Base-by-base conservation (phyloP, 306 rosid genomes). In the Echinosophora koreensis region DNA sequence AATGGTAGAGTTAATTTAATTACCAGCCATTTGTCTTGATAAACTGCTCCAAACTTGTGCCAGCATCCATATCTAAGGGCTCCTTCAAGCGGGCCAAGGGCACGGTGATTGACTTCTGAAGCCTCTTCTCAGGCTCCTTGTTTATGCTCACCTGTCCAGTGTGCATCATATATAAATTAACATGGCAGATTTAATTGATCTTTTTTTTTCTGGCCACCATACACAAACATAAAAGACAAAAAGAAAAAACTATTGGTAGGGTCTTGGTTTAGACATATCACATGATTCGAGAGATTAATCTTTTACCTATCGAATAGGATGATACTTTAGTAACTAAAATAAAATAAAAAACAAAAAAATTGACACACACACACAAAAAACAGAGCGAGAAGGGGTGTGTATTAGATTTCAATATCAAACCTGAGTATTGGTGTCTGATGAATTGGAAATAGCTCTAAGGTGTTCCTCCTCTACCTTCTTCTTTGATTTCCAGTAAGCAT, bases 21-120 rank as follows among this genome's bases (percentile, higher is more conserved):
- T 78, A 94, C 98, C 97, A 93, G 61, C 81, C 84, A 67, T 83
- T 86, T 85, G 77, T 87, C 60, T 74, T 82, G 49, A 63, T 62
- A 63, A 88, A 83, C 5, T 86, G 76, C 42, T 85, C 90, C 82
- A 74, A 61, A 73, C 74, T 87, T 6, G 81, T 54, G 74, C 86
- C 91, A 15, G 39, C 1, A 8, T 67, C 58, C 57, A 54, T 49
- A 16, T 75, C 66, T 46, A 49, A 2, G 55, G 77, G 44, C 76
- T 86, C 71, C 12, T 32, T 51, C 47, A 28, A 66, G 6, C 70
- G 67, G 7, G 30, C 39, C 22, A 56, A 32, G 15, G 90, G 85
- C 79, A 82, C 12, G 13, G 86, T 59, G 38, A 37, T 80, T 56
- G 89, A 88, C 64, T 74, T 89, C 82, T 84, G 72, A 5, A 79